Conservation (phyloP, 148 eudicot genomes). For the Pouteria glomerata region DNA sequence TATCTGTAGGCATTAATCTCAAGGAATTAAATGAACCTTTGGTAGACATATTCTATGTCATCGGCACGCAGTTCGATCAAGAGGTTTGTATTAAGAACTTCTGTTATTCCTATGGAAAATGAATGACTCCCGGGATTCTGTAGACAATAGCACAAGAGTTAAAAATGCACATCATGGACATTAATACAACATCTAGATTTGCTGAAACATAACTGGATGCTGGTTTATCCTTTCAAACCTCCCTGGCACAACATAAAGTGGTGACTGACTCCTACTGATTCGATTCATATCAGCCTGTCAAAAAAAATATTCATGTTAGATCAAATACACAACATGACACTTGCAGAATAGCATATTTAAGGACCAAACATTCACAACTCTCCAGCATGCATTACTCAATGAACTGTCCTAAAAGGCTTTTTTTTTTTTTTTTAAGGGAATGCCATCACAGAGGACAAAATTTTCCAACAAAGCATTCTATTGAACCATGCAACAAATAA, state of each 20-base stretch:
- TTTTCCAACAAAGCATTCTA: not conserved
- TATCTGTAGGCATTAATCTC: not conserved
- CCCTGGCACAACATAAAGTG: conserved; percentile 73
- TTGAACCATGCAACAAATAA: not conserved
- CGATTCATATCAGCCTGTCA: conserved; percentile 82
- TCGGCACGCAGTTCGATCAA: conserved; percentile 82
- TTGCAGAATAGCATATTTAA: not conserved
- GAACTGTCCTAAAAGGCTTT: not conserved
- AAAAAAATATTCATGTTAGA: not conserved
- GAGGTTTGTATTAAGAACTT: conserved; percentile 77
- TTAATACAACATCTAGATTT: not conserved
- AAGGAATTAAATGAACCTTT: conserved; percentile 39
- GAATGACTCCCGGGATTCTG: conserved; percentile 86
- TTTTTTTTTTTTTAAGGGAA: not conserved
- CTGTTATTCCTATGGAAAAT: conserved; percentile 86
- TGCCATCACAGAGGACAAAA: not conserved
- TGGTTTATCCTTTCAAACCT: conserved; percentile 85
- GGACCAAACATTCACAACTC: not conserved
- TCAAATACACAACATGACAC: not conserved
- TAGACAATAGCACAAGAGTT: conserved; percentile 18
- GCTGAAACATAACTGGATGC: conserved; percentile 75
- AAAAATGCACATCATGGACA: not conserved
- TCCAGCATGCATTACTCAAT: not conserved
- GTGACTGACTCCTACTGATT: conserved; percentile 65
- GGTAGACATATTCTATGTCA: conserved; percentile 88